These are phyloP conservation scores for Candida jianshihensis DNA, from an alignment of 805 yeast species.

Conservation along the genomic window DNA sequence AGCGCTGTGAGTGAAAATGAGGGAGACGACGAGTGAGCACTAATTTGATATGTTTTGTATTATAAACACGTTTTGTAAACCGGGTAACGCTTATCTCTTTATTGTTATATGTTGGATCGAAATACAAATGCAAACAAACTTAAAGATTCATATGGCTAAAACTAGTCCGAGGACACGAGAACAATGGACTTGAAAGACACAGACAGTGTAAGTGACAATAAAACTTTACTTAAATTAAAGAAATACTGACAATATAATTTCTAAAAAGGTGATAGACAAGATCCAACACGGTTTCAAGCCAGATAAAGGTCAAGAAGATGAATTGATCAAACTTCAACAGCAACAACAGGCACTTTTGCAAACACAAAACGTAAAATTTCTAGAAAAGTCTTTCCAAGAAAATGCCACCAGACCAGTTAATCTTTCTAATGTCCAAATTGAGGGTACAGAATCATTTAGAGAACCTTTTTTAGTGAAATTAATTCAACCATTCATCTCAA, in stretches of 20 bases:
- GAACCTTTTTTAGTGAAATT: slow-evolving; percentile 39
- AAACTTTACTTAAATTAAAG: too few species aligned
- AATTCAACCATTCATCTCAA: slow-evolving; percentile 36
- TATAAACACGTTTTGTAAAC: too few species aligned
- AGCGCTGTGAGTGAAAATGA: slow-evolving; percentile 2
- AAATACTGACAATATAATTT: neutral
- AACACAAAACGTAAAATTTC: slow-evolving; percentile 22
- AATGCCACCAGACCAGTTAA: slow-evolving; percentile 35
- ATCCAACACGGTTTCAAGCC: slow-evolving; percentile 17
- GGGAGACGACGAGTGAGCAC: neutral
- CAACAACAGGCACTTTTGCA: slow-evolving; percentile 23
- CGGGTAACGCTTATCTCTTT: too few species aligned
- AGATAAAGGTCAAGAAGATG: neutral
- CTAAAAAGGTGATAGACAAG: slow-evolving; percentile 14
- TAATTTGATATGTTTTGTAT: neutral
- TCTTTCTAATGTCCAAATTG: slow-evolving; percentile 38
- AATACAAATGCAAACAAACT: too few species aligned
- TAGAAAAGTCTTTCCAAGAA: slow-evolving; percentile 22
- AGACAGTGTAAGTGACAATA: slow-evolving; percentile 7
- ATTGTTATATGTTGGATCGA: too few species aligned
- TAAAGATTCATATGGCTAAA: too few species aligned
- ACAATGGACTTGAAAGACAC: slow-evolving; percentile 11
- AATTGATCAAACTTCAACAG: slow-evolving; percentile 9
- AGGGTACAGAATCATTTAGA: slow-evolving; percentile 42
- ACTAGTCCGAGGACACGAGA: neutral